phyloP scores from a whole-genome alignment of 768 basidiomycete species.

The Mycena alexandri region DNA sequence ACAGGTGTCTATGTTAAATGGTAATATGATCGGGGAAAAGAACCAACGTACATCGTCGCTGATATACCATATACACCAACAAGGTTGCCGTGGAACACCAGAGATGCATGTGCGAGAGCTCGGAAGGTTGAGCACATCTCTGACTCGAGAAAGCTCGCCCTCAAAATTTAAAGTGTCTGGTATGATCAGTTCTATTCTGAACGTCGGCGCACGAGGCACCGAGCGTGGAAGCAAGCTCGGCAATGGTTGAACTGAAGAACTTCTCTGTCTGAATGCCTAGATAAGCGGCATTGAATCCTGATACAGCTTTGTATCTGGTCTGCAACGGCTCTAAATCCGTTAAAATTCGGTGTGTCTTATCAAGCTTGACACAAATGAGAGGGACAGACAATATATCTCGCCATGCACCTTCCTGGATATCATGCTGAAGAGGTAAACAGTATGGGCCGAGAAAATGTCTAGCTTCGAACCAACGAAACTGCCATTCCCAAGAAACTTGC shows the following conservation, averaged over 20 bases:
- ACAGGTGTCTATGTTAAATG: no score
- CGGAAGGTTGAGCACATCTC: neutral
- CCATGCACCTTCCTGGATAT: neutral
- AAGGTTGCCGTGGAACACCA: no score
- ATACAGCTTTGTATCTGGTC: neutral
- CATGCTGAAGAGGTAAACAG: no score
- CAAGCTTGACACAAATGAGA: neutral
- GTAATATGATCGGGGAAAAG: no score
- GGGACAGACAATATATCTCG: neutral
- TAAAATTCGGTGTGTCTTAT: neutral
- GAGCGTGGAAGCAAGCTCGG: neutral
- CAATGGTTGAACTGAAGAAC: neutral
- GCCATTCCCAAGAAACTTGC: no score
- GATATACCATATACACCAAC: no score
- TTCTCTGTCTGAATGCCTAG: neutral
- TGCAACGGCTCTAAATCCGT: neutral
- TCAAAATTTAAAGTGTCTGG: neutral
- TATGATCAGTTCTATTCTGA: neutral
- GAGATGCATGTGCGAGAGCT: no score
- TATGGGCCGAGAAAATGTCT: no score
- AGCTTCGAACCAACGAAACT: no score
- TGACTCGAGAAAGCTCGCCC: neutral
- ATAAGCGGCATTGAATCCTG: neutral
- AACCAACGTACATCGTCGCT: no score
- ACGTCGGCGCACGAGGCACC: neutral